Evolutionary conservation across 2,329 filamentous ascomycete species (phyloP).

Genomic region (Penicillium vulpinum): DNA sequence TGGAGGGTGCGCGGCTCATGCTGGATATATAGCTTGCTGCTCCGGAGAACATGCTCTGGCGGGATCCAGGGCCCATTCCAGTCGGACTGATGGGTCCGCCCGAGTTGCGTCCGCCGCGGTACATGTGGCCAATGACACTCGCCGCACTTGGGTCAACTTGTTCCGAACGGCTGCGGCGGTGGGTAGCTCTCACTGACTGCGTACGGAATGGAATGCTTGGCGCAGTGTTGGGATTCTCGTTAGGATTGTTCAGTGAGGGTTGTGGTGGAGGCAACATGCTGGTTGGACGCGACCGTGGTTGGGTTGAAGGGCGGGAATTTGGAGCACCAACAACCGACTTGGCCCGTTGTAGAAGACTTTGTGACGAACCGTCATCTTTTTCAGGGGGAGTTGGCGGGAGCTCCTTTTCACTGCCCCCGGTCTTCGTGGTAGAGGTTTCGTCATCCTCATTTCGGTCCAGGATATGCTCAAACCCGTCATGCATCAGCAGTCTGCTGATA

Average conservation of each 20-base stretch:
- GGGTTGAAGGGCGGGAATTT: conserved; percentile 37
- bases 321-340: conserved; percentile 57
- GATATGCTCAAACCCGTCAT: conserved; percentile 93
- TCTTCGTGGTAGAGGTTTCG: conserved; percentile 32
- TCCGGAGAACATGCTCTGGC: conserved; percentile 43
- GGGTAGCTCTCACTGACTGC: conserved; percentile 41
- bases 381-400: conserved; percentile 70
- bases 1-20: conserved; percentile 55
- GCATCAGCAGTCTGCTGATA: conserved; percentile 88
- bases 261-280: conserved; percentile 44
- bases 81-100: conserved; percentile 58
- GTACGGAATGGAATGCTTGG: conserved; percentile 51
- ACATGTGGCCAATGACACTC: conserved; percentile 84
- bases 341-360: conserved; percentile 59
- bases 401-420: conserved; percentile 67
- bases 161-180: conserved; percentile 54
- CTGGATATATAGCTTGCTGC: conserved; percentile 53
- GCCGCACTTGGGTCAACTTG: conserved; percentile 56
- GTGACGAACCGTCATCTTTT: conserved; percentile 50
- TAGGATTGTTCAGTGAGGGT: conserved; percentile 35
- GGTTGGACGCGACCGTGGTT: conserved; percentile 48
- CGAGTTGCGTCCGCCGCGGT: conserved; percentile 65
- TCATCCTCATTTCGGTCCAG: conserved; percentile 72
- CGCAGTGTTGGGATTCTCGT: conserved; percentile 50
- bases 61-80: conserved; percentile 41